Evolutionary conservation across 2,329 filamentous ascomycete genomes (phyloP).

Genomic region (Tolypocladium endophyticum): DNA sequence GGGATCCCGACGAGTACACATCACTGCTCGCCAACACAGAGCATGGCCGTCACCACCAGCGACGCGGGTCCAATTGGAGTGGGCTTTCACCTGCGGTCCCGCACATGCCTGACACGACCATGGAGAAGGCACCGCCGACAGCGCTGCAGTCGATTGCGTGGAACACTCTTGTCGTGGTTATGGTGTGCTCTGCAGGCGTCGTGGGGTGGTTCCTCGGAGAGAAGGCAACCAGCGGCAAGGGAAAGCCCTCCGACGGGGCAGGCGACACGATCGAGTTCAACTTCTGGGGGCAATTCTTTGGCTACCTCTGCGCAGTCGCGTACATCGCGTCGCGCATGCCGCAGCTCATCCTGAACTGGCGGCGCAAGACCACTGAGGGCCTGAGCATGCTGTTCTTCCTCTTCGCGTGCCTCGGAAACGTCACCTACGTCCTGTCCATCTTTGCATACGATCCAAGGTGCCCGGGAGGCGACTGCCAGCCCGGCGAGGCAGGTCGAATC

Average conservation of each 20-base stretch:
- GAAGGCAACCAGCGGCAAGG: constrained; percentile 24
- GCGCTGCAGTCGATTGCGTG: constrained; percentile 51
- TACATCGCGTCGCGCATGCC: constrained; percentile 87
- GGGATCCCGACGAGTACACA: constrained; percentile 41
- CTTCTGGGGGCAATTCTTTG: constrained; percentile 76
- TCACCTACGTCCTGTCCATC: constrained; percentile 88
- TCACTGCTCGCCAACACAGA: constrained; percentile 35
- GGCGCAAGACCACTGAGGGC: constrained; percentile 85
- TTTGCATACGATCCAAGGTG: constrained; percentile 79
- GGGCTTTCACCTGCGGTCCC: constrained; percentile 75
- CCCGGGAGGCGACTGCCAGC: constrained; percentile 39
- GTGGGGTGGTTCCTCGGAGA: constrained; percentile 70
- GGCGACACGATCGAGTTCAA: constrained; percentile 55
- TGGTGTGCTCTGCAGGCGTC: constrained; percentile 76
- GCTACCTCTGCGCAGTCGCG: constrained; percentile 79
- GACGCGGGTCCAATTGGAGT: constrained; percentile 45
- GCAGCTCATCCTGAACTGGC: constrained; percentile 84
- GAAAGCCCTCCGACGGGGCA: constrained; percentile 25
- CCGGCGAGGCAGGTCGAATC: constrained; percentile 53
- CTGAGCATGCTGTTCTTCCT: constrained; percentile 92
- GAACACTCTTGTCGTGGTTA: constrained; percentile 64
- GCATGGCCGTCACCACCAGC: constrained; percentile 27
- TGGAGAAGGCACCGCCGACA: constrained; percentile 37
- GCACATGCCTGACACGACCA: constrained; percentile 43
- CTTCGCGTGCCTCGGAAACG: constrained; percentile 89